A percentile compares a stretch with the other conserved stretches of the same genome.
Conservation (phyloP, 192 early-diverging fungal genomes). For the Glomus cerebriforme region DNA sequence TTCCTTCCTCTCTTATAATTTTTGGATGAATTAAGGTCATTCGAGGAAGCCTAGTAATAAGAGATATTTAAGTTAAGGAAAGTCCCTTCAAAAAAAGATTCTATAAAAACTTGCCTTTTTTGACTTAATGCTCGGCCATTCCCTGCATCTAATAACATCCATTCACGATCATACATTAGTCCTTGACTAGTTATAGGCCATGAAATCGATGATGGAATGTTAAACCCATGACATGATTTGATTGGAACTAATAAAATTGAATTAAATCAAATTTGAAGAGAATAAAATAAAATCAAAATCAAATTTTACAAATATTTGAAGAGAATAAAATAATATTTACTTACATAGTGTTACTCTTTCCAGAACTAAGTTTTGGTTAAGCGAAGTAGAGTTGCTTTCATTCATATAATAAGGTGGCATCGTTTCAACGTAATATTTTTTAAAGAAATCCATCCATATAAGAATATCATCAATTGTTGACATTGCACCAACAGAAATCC, state of each 20-base stretch:
- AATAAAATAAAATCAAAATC: no score
- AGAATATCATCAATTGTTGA: conserved; percentile 63
- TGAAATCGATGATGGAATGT: conserved; percentile 37
- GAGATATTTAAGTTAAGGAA: neutral
- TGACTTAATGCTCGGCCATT: conserved; percentile 64
- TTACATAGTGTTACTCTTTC: conserved; percentile 17
- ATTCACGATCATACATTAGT: conserved; percentile 63
- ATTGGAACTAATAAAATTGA: conserved; percentile 59
- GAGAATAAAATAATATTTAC: conserved; percentile 36
- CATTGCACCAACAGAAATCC: conserved; percentile 79
- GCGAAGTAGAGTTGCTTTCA: conserved; percentile 20
- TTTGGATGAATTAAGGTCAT: conserved; percentile 66
- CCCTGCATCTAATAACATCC: conserved; percentile 60
- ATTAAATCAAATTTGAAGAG: conserved; percentile 28
- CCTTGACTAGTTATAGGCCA: conserved; percentile 63
- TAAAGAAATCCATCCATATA: conserved; percentile 61
- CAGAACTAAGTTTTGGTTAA: neutral
- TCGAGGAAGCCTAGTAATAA: conserved; percentile 41
- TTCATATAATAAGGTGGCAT: neutral
- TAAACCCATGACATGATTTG: conserved; percentile 77
- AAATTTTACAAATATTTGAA: conserved; percentile 10
- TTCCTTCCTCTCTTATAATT: conserved; percentile 41
- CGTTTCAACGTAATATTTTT: conserved; percentile 54
- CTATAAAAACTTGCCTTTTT: conserved; percentile 45
- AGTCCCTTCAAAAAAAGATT: neutral